These are phyloP conservation scores for Murraya paniculata DNA, from an alignment of 345 rosid species.

Conservation along the genomic window DNA sequence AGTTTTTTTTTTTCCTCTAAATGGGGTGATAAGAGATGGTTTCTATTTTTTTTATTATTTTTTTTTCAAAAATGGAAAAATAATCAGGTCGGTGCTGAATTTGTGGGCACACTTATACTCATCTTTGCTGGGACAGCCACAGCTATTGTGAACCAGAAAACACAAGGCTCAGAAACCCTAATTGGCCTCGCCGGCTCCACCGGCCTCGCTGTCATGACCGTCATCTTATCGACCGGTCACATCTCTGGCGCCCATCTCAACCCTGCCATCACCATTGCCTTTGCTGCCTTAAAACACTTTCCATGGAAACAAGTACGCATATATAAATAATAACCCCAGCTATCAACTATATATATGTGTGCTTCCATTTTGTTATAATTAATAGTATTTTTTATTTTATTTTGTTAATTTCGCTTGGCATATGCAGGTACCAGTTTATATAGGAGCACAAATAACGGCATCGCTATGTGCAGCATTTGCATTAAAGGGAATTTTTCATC, in stretches of 20 bases:
- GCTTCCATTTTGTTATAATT: neutral
- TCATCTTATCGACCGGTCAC: conserved; percentile 76
- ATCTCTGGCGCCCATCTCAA: conserved; percentile 95
- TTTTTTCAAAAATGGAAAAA: neutral
- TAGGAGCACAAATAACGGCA: conserved; percentile 69
- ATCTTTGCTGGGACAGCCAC: conserved; percentile 78
- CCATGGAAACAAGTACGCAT: conserved; percentile 70
- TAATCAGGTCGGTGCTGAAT: conserved; percentile 84
- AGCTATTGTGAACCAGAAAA: conserved; percentile 82
- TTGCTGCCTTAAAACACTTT: conserved; percentile 76
- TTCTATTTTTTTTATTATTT: neutral
- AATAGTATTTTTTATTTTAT: neutral
- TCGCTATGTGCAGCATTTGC: conserved; percentile 76
- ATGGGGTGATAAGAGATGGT: neutral
- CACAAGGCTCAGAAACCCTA: conserved; percentile 68
- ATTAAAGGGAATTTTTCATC: conserved; percentile 60
- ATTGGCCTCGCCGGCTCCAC: conserved; percentile 65
- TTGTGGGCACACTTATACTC: conserved; percentile 73
- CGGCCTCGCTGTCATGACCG: conserved; percentile 80
- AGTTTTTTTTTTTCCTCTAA: neutral
- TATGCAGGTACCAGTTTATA: conserved; percentile 62
- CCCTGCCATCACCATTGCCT: conserved; percentile 70
- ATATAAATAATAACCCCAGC: neutral
- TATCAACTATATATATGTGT: too few species aligned
- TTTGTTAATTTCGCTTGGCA: neutral